Base-by-base conservation (phyloP, 1,284 basidiomycete species). In the Ceratobasidium sp. region DNA sequence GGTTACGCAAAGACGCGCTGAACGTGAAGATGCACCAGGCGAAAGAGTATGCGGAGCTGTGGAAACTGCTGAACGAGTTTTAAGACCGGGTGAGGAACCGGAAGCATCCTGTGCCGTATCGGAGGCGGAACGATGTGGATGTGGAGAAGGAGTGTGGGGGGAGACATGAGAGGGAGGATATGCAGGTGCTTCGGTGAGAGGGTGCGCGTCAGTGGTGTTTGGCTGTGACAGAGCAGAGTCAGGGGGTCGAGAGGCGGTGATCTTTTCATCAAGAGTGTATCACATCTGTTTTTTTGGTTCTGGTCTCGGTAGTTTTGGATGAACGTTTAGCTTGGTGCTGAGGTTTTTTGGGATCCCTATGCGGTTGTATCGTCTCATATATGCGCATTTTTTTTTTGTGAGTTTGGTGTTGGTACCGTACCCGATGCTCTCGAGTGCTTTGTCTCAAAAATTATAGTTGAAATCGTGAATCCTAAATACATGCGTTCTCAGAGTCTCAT, bases 1-100 rank as follows among this genome's bases (percentile, higher is more conserved):
- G 73, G 73, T 51, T 76, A 13, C 44, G 73, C 3, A 76, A 76
- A 44, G 73, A 76, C 53, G 73, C 61, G 49, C n/a, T 76, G 28
- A 67, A 42, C 49, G 44, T 51, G 3, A 51, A 55, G 73, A 76
- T 76, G 73, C 73, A 76, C 39, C 73, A 76, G 49, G 49, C 49
- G 28, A 76, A 76, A 40, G 73, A 76, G 33, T 55, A 66, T 18
- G 26, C 39, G 4, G 73, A 76, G 63, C 49, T 76, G 4, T 76
- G 73, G 73, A 76, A 66, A n/a, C 61, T 40, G 20, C 51, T 76
- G 12, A 76, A 76, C 73, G 73, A 76, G 49, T 76, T 76, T 44
- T 63, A 76, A 20, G 73, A 76, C 23, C 73, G 63, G 2, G 73
- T 76, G 1, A 10, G 73, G 26, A 64, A 76, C 26, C 33, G 73